Evolutionary conservation across 2,329 filamentous ascomycete genomes (phyloP), one percentile per base, ranked within the genome.

Genomic region (Uncinocarpus reesii): DNA sequence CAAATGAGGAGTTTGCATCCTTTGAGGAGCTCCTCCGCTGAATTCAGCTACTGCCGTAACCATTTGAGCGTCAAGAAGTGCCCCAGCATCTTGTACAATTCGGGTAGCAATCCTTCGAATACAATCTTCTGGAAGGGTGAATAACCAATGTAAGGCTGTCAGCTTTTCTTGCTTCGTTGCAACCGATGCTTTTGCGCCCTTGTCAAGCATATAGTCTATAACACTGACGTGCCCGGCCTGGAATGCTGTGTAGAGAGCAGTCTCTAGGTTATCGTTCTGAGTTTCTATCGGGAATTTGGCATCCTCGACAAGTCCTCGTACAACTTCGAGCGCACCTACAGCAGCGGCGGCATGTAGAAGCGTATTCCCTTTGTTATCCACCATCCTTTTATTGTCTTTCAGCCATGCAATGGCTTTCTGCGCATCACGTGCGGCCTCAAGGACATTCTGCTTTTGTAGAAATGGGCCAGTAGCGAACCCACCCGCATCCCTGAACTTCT

Each of bases 241-340:
- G 23, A 53, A 60, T 7, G 59, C 59, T 28, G 58, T 60, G 42
- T 60, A 60, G 6, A 61, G 46, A 11, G 58, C 54, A 6, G 59
- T 60, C 29, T 61, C 58, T 3, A 37, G 48, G 44, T 60, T 58
- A 11, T 60, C 57, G 40, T 60, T 60, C 31, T 54, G 34, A n/a
- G 54, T 42, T 36, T 61, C 45, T 1, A 57, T 48, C 18, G 49
- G n/a, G 7, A 56, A 36, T 1, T 49, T 32, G 10, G 32, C 42
- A 7, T 53, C 43, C 10, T 59, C 52, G 8, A 61, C 34, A 10
- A 60, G 45, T 2, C 11, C 26, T 26, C 47, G 42, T 7, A 60
- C 48, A 3, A 49, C 38, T 6, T 54, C 52, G 4, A 55, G 16
- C 1, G 38, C 29, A 1, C 58, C 59, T 2, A 60, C 31, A 26